Evolutionary conservation across 2,329 filamentous ascomycete species (phyloP).

Genomic region (Pseudogymnoascus sp.): DNA sequence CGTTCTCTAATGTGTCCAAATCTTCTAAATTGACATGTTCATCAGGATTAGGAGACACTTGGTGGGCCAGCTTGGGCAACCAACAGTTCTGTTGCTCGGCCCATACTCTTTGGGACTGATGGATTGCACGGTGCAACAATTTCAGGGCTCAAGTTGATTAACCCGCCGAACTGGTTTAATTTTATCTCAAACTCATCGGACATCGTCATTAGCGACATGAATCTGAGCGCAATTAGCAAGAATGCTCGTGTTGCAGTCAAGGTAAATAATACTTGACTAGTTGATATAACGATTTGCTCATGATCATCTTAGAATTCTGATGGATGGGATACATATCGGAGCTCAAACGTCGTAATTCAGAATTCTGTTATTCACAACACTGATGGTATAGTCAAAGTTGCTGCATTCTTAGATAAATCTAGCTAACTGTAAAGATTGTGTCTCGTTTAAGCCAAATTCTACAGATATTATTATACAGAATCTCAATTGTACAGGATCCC

Average conservation of each 20-base stretch:
- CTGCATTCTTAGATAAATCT: constrained; percentile 17
- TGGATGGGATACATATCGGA: constrained; percentile 55
- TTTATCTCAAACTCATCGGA: constrained; percentile 46
- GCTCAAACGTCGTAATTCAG: constrained; percentile 54
- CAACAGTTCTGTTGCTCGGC: constrained; percentile 45
- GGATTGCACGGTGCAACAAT: constrained; percentile 44
- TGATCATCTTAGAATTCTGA: constrained; percentile 48
- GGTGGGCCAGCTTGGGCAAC: constrained; percentile 45
- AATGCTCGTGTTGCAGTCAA: constrained; percentile 45
- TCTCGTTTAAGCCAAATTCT: constrained; percentile 57
- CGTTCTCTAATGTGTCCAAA: constrained; percentile 43
- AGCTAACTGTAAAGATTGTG: constrained; percentile 38
- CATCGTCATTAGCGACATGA: constrained; percentile 45
- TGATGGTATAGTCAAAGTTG: constrained; percentile 34
- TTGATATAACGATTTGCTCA: constrained; percentile 34
- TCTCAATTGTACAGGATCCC: constrained; percentile 52
- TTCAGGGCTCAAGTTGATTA: constrained; percentile 44
- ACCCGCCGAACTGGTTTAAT: constrained; percentile 47
- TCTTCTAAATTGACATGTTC: background rate
- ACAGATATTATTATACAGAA: constrained; percentile 52
- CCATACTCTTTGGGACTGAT: constrained; percentile 47
- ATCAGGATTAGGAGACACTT: constrained; percentile 7
- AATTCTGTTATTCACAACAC: constrained; percentile 55
- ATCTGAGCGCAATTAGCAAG: constrained; percentile 41
- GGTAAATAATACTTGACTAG: constrained; percentile 23